Evolutionary conservation across 2,329 filamentous ascomycete genomes (phyloP).

Genomic region (Fusarium secorum): DNA sequence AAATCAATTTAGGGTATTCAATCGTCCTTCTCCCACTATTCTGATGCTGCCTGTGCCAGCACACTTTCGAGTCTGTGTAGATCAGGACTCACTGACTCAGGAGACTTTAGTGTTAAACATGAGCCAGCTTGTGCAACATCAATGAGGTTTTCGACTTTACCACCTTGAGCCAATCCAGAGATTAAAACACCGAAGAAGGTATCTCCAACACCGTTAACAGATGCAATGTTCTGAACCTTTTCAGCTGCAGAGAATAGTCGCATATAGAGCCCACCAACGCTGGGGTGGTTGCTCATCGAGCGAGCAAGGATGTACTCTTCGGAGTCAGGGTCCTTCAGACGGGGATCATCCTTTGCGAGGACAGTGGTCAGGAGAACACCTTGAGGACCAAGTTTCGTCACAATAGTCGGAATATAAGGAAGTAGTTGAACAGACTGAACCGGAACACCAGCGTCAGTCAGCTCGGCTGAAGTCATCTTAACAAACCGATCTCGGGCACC

Average conservation of each 20-base stretch:
- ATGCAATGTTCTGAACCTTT: constrained; percentile 75
- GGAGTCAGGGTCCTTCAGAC: constrained; percentile 68
- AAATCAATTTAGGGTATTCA: not conserved
- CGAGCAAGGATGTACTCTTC: constrained; percentile 77
- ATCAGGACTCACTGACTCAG: constrained; percentile 73
- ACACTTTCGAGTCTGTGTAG: constrained; percentile 56
- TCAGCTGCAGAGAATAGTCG: constrained; percentile 71
- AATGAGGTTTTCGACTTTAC: constrained; percentile 68
- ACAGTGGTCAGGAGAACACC: constrained; percentile 81
- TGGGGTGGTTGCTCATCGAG: constrained; percentile 58
- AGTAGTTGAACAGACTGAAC: constrained; percentile 85
- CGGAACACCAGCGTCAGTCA: constrained; percentile 83
- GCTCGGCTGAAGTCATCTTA: constrained; percentile 66
- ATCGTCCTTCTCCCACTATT: not conserved
- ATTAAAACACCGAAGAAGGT: constrained; percentile 88
- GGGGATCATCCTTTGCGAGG: constrained; percentile 70
- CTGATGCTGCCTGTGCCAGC: constrained; percentile 43
- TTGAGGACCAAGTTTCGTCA: constrained; percentile 81
- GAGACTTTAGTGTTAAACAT: constrained; percentile 77
- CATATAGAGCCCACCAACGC: constrained; percentile 84
- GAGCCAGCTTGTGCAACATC: constrained; percentile 83
- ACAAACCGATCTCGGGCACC: constrained; percentile 77
- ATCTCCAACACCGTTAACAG: constrained; percentile 94
- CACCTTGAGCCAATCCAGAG: constrained; percentile 74
- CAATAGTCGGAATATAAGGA: constrained; percentile 84